These are phyloP conservation scores for Penicillium fuscoglaucum DNA, from an alignment of 2,329 filamentous ascomycete genomes.

Conservation along the genomic window DNA sequence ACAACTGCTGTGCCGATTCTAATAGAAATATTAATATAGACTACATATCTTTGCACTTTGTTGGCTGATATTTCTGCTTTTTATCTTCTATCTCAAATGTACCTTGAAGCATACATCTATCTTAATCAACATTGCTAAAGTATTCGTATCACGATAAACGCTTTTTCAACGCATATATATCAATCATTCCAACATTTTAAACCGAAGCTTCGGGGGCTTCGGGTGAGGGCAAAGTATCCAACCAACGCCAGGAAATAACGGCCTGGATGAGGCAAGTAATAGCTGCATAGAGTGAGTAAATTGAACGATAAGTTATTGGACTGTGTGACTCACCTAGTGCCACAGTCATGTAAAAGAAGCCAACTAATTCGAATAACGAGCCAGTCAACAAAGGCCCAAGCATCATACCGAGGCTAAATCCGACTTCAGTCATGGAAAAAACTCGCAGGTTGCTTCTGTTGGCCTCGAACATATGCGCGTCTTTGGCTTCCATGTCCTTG, in stretches of 20 bases:
- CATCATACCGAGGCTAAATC: conserved; percentile 27
- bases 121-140: neutral
- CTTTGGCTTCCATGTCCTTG: conserved; percentile 20
- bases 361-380: conserved; percentile 17
- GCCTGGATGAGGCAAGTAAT: conserved; percentile 5
- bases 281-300: neutral
- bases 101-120: neutral
- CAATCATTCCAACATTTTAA: neutral
- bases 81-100: neutral
- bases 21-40: neutral
- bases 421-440: conserved; percentile 24
- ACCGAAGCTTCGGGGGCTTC: neutral
- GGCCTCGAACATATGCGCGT: conserved; percentile 28
- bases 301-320: neutral
- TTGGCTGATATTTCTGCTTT: neutral
- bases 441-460: conserved; percentile 28
- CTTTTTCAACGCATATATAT: neutral
- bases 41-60: neutral
- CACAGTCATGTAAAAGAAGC: conserved; percentile 21
- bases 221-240: neutral
- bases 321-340: conserved; percentile 12
- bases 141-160: neutral
- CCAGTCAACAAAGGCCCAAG: conserved; percentile 27
- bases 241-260: conserved; percentile 5
- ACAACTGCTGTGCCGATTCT: neutral